Base-by-base conservation (phyloP, 257 asterid species). In the Lavandula angustifolia region DNA sequence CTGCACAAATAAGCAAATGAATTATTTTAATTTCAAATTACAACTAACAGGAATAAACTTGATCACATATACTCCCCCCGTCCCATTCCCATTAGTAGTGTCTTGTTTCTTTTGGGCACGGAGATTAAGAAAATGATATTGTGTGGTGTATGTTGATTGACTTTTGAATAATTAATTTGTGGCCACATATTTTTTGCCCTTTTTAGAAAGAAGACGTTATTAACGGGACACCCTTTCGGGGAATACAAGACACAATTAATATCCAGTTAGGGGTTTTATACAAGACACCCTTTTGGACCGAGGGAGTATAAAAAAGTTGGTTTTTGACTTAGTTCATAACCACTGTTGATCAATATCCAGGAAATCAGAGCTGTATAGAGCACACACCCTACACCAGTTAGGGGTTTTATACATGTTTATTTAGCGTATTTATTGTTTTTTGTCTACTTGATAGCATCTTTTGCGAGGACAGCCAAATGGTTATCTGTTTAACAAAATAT, bases 391-490 rank as follows among this genome's bases (percentile, higher is more conserved):
- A 34, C 27, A 22, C 38, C 52, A 27, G 11, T 14, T 12, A 17
- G 56, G 54, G 17, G 16, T 27, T 9, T 3, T 13, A 40, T 68
- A 13, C 40, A 16, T 32, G 29, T 10, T 62, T 41, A 57, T 14
- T 44, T 49, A 56, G 57, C 73, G 60, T n/a, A 59, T 52, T 49
- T 27, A 16, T 57, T 42, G 46, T 44, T 61, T 12, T 44, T 33
- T 37, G 46, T 49, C 62, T 13, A 60, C 10, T 51, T n/a, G 49
- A 47, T 49, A 54, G 64, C 31, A 73, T 64, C 29, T 33, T 56
- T 63, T 27, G 53, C 60, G 22, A 34, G 53, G 62, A 50, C 31
- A 57, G 40, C 48, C 11, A 22, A 50, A 42, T 40, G 11, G 48
- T 38, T 8, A 62, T 22, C 72, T 0, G 46, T 32, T 40, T 33